Evolutionary conservation across 305 asterid genomes (phyloP).

Genomic region (Solanum aculeatissimum): DNA sequence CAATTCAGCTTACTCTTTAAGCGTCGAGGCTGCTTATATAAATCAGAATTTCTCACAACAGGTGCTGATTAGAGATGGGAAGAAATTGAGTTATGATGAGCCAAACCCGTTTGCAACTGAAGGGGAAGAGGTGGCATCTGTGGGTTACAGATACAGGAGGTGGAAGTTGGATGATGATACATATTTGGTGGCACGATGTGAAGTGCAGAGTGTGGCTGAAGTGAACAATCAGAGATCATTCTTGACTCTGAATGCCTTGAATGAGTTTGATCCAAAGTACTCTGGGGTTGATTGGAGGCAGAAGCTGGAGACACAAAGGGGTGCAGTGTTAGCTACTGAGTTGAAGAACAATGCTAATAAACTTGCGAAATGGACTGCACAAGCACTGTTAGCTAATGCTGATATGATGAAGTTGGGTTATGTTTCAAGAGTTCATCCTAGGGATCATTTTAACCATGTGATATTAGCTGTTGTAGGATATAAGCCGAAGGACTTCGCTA

Average conservation of each 20-base stretch:
- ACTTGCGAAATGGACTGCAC: constrained; percentile 94
- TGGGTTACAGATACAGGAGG: constrained; percentile 82
- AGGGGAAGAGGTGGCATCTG: constrained; percentile 93
- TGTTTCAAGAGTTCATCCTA: constrained; percentile 90
- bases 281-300: constrained; percentile 97
- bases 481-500: constrained; percentile 81
- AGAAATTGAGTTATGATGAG: constrained; percentile 76
- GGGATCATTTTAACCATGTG: constrained; percentile 86
- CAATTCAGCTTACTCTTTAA: constrained; percentile 67
- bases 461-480: constrained; percentile 94
- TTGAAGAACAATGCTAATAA: constrained; percentile 91
- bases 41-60: constrained; percentile 95
- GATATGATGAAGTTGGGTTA: constrained; percentile 98
- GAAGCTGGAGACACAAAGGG: constrained; percentile 92
- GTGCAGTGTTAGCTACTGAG: constrained; percentile 94
- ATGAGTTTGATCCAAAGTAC: constrained; percentile 88
- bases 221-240: constrained; percentile 67
- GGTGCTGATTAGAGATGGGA: constrained; percentile 79
- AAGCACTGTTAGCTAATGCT: constrained; percentile 79
- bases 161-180: constrained; percentile 85
- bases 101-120: constrained; percentile 83
- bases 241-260: constrained; percentile 73
- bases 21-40: constrained; percentile 88
- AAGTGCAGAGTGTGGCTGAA: constrained; percentile 85
- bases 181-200: constrained; percentile 77